phyloP scores from a whole-genome alignment of 192 early-diverging fungal genomes.

The Podila minutissima region DNA sequence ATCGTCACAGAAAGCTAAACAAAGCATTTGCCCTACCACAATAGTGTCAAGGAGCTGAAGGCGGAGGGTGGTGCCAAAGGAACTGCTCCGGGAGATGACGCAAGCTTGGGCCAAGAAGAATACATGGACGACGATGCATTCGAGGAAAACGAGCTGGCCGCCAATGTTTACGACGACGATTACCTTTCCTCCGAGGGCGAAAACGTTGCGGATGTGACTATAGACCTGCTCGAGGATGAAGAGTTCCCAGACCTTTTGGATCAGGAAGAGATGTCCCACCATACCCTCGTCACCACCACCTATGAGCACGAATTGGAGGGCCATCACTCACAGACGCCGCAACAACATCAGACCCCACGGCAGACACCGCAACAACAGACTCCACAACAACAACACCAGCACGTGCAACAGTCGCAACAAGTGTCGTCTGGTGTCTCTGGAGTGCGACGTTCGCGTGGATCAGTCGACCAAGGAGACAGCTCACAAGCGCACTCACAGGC shows the following conservation, averaged over 20 bases:
- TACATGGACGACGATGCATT: slow-evolving; percentile 35
- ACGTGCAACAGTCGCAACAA: slow-evolving; percentile 13
- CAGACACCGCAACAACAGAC: background rate
- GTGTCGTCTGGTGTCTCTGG: background rate
- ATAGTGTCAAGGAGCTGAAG: slow-evolving; percentile 43
- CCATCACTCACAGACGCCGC: background rate
- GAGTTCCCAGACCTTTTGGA: slow-evolving; percentile 33
- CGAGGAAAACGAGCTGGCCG: slow-evolving; percentile 4
- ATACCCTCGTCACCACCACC: slow-evolving; percentile 17
- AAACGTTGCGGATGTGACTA: slow-evolving; percentile 51
- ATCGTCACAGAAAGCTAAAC: background rate
- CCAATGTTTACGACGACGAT: slow-evolving; percentile 32
- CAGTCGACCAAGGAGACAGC: background rate
- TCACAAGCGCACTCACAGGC: background rate
- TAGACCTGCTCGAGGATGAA: slow-evolving; percentile 46
- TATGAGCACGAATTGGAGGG: slow-evolving; percentile 44
- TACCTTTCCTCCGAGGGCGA: slow-evolving; percentile 44
- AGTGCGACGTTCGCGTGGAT: background rate
- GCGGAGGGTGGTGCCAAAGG: slow-evolving; percentile 34
- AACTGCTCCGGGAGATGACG: slow-evolving; percentile 6
- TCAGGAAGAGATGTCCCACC: slow-evolving; percentile 37
- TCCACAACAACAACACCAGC: slow-evolving; percentile 13
- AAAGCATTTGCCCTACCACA: background rate
- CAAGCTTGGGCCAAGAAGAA: slow-evolving; percentile 13
- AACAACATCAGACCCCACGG: background rate